phyloP scores from a whole-genome alignment of 2,329 filamentous ascomycete species.

The Trichoderma cornu-damae region DNA sequence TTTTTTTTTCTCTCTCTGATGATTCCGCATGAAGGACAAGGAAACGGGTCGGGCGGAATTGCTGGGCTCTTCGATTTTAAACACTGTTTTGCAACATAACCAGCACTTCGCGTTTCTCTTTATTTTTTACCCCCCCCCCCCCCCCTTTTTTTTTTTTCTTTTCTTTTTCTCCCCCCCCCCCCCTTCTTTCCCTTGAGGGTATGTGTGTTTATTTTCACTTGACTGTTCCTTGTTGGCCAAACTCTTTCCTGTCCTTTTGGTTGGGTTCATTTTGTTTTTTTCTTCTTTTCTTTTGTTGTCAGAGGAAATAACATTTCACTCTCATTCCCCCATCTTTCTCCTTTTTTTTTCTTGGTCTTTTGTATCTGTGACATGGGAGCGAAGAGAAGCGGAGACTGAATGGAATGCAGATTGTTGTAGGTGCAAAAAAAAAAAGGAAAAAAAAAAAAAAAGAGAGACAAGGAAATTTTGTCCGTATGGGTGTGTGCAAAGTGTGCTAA shows the following conservation, averaged over 20 bases:
- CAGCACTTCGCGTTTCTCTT: slow-evolving; percentile 13
- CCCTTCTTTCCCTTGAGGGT: neutral
- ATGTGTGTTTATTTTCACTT: neutral
- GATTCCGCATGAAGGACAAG: slow-evolving; percentile 21
- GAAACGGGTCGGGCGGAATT: slow-evolving; percentile 19
- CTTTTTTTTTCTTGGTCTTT: slow-evolving; percentile 15
- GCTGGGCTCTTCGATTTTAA: slow-evolving; percentile 18
- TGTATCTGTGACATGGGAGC: neutral
- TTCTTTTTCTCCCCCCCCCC: neutral
- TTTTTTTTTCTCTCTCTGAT: slow-evolving; percentile 18
- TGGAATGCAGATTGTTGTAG: slow-evolving; percentile 5
- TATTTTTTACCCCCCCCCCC: neutral
- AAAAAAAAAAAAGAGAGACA: slow-evolving; percentile 6
- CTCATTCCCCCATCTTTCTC: neutral
- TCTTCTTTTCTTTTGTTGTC: slow-evolving; percentile 22
- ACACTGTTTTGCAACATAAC: slow-evolving; percentile 19
- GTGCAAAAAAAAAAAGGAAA: neutral
- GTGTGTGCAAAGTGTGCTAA: slow-evolving; percentile 23
- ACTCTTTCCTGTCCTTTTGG: slow-evolving; percentile 9
- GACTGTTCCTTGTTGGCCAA: slow-evolving; percentile 3
- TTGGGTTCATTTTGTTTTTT: slow-evolving; percentile 19
- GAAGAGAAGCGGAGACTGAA: slow-evolving; percentile 16
- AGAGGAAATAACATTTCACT: slow-evolving; percentile 8
- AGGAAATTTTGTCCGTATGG: slow-evolving; percentile 1
- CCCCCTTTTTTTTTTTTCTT: neutral